Conservation (phyloP, 495 filamentous ascomycete species). For the Parachaetomium inaequale region DNA sequence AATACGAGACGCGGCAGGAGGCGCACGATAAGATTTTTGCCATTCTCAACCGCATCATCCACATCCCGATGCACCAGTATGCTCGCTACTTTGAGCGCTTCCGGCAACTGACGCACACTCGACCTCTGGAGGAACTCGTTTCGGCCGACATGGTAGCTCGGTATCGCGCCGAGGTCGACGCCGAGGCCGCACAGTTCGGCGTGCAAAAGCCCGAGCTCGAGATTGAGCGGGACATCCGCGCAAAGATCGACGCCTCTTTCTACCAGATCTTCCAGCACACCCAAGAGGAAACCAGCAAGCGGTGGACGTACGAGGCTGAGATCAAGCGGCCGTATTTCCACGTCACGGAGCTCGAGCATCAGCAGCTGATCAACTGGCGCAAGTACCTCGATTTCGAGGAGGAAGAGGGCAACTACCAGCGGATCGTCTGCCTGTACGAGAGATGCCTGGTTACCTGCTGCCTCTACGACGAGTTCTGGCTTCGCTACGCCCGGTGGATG, state of each 20-base stretch:
- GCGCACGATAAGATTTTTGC: slow-evolving; percentile 81
- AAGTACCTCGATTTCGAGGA: slow-evolving; percentile 98
- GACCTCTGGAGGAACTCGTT: slow-evolving; percentile 70
- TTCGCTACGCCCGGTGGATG: slow-evolving; percentile 98
- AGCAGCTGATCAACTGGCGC: slow-evolving; percentile 86
- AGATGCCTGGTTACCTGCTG: slow-evolving; percentile 89
- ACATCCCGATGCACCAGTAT: slow-evolving; percentile 97
- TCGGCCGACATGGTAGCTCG: slow-evolving; percentile 62
- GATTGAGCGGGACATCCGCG: slow-evolving; percentile 76
- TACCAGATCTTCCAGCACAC: slow-evolving; percentile 77
- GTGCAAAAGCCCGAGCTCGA: slow-evolving; percentile 61
- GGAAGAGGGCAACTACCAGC: slow-evolving; percentile 67
- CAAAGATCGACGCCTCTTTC: slow-evolving; percentile 74
- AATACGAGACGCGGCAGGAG: slow-evolving; percentile 89
- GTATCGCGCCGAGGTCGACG: slow-evolving; percentile 67
- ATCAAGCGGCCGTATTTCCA: slow-evolving; percentile 98
- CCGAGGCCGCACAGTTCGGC: slow-evolving; percentile 46
- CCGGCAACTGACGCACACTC: slow-evolving; percentile 68
- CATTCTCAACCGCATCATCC: slow-evolving; percentile 79
- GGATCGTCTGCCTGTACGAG: slow-evolving; percentile 85
- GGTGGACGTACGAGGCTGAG: slow-evolving; percentile 92
- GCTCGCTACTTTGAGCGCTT: slow-evolving; percentile 92
- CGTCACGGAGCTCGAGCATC: slow-evolving; percentile 84
- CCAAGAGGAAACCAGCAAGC: slow-evolving; percentile 84
- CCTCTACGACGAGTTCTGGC: slow-evolving; percentile 96